Percentiles rank a stretch among this genome's conserved stretches.
Conservation (phyloP, 176 grass and related monocot genomes). For the Carex cristatella region DNA sequence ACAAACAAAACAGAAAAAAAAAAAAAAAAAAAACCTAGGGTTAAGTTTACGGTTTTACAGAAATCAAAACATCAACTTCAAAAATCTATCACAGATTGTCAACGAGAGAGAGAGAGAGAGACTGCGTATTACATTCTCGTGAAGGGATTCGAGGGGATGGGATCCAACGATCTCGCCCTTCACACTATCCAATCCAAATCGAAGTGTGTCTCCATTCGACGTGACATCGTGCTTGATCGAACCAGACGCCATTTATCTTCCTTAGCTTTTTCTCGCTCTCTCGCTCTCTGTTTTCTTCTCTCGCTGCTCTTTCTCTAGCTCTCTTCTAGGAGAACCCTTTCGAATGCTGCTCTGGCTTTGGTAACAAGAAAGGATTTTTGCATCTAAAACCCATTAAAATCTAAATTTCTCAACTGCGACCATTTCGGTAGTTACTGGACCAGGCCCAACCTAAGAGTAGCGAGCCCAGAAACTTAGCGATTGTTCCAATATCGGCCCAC, state of each 20-base stretch:
- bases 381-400: conserved; percentile 3
- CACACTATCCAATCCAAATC: conserved; percentile 32
- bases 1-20: not conserved
- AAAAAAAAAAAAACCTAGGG: conserved; percentile 7
- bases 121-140: conserved; percentile 20
- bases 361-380: conserved; percentile 28
- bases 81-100: not conserved
- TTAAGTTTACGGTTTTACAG: conserved; percentile 19
- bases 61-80: not conserved
- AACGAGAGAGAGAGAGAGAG: not conserved
- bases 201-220: conserved; percentile 16
- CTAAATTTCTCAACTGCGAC: not conserved
- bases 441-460: not conserved
- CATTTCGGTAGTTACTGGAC: not conserved
- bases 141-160: conserved; percentile 29
- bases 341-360: conserved; percentile 10
- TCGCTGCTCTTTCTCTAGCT: not conserved
- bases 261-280: not conserved
- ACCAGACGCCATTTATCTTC: conserved; percentile 13
- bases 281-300: not conserved
- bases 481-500: not conserved
- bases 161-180: conserved; percentile 35
- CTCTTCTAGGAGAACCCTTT: not conserved
- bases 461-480: not conserved
- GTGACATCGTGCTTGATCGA: conserved; percentile 34